These are phyloP conservation scores for Coemansia sp. DNA, from an alignment of 192 early-diverging fungal species.

Conservation along the genomic window DNA sequence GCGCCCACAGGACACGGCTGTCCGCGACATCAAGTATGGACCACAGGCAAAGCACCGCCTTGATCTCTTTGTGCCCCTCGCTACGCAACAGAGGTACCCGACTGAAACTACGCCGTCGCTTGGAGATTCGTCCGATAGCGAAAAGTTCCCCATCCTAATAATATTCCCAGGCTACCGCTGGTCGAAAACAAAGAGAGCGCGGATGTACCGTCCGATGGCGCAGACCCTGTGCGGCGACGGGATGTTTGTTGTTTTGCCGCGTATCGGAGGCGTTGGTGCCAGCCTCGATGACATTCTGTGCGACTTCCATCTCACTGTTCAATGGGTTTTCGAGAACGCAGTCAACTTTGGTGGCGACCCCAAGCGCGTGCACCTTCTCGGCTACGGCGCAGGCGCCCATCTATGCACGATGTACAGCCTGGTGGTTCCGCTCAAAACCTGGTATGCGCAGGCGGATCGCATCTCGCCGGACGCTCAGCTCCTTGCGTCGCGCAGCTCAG, in stretches of 20 bases:
- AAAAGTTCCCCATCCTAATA: slow-evolving; percentile 33
- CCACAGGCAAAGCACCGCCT: slow-evolving; percentile 50
- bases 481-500: slow-evolving; percentile 28
- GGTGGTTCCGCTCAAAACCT: slow-evolving; percentile 44
- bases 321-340: slow-evolving; percentile 53
- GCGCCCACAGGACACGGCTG: slow-evolving; percentile 46
- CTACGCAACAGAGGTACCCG: slow-evolving; percentile 19
- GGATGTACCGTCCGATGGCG: slow-evolving; percentile 55
- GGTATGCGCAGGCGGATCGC: slow-evolving; percentile 54
- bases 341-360: slow-evolving; percentile 51
- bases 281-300: slow-evolving; percentile 35
- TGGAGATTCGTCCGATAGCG: neutral
- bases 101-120: neutral
- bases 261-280: slow-evolving; percentile 35
- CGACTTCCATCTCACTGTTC: slow-evolving; percentile 50
- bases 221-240: slow-evolving; percentile 54
- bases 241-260: slow-evolving; percentile 52
- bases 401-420: slow-evolving; percentile 54
- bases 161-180: slow-evolving; percentile 51
- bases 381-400: slow-evolving; percentile 53
- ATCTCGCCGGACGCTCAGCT: slow-evolving; percentile 43
- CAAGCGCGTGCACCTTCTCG: slow-evolving; percentile 41
- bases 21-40: slow-evolving; percentile 54
- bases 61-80: slow-evolving; percentile 50
- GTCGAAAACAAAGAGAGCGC: slow-evolving; percentile 48